Evolutionary conservation across 2,329 filamentous ascomycete species (phyloP), one percentile per base, ranked within the genome.

Genomic region (Gaeumannomyces sp.): DNA sequence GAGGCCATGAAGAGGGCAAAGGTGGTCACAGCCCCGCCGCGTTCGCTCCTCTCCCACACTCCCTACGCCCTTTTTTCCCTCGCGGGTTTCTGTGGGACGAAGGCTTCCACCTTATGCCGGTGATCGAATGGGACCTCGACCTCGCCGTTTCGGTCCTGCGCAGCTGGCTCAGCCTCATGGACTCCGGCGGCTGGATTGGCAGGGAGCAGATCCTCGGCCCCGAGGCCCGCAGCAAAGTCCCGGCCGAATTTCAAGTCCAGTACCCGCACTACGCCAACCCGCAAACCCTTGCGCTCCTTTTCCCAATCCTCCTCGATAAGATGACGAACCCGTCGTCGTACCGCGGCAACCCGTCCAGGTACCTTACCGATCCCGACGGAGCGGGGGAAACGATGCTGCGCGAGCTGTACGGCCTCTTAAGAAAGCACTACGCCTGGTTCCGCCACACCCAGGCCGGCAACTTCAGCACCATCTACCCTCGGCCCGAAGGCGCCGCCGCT

Each of bases 201-300:
- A 88, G 93, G 63, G 93, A 97, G 77, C 92, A 96, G 76, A 97
- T 97, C 66, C 83, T 97, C 1, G 93, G 93, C 3, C 77, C 84
- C 19, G 93, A 97, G 77, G 93, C 93, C 61, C 87, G 92, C 67
- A 95, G 89, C 80, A 97, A 96, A 77, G 93, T 97, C 1, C 93
- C 93, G 0, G 76, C 82, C 1, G 92, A 96, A 75, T 97, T 97
- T 74, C 92, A 95, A 70, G 84, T 92, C 10, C 93, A 97, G 73
- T 97, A 96, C 72, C 93, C 93, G 25, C 92, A 97, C 75, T 96
- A 96, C 72, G 93, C 93, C 61, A 97, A 97, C 73, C 93, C 93
- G 0, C 93, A 93, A 0, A 97, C 93, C 0, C 81, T 97, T 1
- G 96, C 95, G 77, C 86, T 97, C 73, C 88, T 93, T 65, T 81